phyloP scores from a whole-genome alignment of 2,329 filamentous ascomycete genomes.

The Aspergillus jensenii region DNA sequence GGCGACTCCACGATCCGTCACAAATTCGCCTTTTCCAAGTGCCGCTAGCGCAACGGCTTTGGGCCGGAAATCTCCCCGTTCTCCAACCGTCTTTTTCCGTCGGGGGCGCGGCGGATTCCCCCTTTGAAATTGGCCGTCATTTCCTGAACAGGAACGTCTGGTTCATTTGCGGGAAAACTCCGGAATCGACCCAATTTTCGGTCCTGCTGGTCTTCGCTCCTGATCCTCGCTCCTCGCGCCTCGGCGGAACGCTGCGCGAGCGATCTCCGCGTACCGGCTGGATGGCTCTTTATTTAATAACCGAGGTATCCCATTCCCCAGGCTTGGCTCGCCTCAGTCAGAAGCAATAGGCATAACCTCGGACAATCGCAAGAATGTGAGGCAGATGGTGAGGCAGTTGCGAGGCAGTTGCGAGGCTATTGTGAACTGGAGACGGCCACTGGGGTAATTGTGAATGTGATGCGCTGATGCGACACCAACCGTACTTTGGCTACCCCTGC shows the following conservation, averaged over 20 bases:
- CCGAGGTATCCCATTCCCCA: neutral
- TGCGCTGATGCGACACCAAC: neutral
- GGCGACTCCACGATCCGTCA: neutral
- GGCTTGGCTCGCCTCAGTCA: neutral
- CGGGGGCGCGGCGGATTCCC: too few relatives aligned
- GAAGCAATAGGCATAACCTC: neutral
- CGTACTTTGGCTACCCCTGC: slow-evolving; percentile 7
- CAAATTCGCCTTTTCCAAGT: neutral
- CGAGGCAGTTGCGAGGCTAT: too few relatives aligned
- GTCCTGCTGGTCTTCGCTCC: too few relatives aligned
- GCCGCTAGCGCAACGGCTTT: neutral
- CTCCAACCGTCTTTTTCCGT: neutral
- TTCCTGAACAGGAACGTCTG: neutral
- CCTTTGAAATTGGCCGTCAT: too few relatives aligned
- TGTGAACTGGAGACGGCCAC: too few relatives aligned
- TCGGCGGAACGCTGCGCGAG: neutral
- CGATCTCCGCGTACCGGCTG: neutral
- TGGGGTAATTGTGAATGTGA: neutral
- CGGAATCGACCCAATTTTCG: neutral
- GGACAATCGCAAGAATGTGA: neutral
- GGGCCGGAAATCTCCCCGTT: slow-evolving; percentile 4
- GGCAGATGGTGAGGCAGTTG: neutral
- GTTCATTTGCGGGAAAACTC: neutral
- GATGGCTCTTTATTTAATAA: neutral
- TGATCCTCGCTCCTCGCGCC: too few relatives aligned